These are phyloP conservation scores for Pseudotulostoma volvatum DNA, from an alignment of 495 filamentous ascomycete species.

Conservation along the genomic window DNA sequence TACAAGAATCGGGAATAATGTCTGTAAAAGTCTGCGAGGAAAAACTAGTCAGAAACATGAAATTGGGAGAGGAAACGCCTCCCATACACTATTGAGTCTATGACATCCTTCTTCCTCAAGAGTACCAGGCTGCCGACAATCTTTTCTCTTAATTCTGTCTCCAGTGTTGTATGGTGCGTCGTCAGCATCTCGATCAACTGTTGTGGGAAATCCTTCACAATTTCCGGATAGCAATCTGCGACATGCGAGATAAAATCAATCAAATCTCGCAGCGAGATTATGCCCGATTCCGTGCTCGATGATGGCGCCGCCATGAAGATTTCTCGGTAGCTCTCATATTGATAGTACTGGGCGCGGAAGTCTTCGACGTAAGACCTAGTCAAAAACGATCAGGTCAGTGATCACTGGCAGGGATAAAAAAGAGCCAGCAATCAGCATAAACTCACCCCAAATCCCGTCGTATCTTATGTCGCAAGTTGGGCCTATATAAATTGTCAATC, in stretches of 20 bases:
- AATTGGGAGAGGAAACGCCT: background rate
- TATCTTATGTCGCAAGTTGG: constrained; percentile 80
- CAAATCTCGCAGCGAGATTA: constrained; percentile 67
- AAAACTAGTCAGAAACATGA: background rate
- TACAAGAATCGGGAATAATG: constrained; percentile 80
- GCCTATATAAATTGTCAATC: too few species aligned
- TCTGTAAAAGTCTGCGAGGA: constrained; percentile 49
- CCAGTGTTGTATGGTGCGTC: constrained; percentile 63
- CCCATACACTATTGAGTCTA: constrained; percentile 57
- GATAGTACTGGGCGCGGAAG: constrained; percentile 73
- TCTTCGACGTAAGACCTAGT: constrained; percentile 81
- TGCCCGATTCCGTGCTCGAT: constrained; percentile 53
- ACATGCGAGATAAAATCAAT: constrained; percentile 86
- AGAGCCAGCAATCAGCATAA: background rate
- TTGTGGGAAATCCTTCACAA: constrained; percentile 59
- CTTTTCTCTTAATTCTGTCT: constrained; percentile 78
- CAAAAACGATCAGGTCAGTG: too few species aligned
- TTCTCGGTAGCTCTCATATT: constrained; percentile 80
- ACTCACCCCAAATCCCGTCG: constrained; percentile 62
- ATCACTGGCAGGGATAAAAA: too few species aligned
- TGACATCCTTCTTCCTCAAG: constrained; percentile 74
- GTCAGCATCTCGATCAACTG: constrained; percentile 67
- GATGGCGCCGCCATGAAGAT: constrained; percentile 76
- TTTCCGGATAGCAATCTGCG: constrained; percentile 76
- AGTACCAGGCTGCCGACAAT: constrained; percentile 81